A percentile compares a stretch with the other conserved stretches of the same genome.
Evolutionary conservation across 139 green algal genomes (phyloP).

Genomic region (Trebouxia sp.): DNA sequence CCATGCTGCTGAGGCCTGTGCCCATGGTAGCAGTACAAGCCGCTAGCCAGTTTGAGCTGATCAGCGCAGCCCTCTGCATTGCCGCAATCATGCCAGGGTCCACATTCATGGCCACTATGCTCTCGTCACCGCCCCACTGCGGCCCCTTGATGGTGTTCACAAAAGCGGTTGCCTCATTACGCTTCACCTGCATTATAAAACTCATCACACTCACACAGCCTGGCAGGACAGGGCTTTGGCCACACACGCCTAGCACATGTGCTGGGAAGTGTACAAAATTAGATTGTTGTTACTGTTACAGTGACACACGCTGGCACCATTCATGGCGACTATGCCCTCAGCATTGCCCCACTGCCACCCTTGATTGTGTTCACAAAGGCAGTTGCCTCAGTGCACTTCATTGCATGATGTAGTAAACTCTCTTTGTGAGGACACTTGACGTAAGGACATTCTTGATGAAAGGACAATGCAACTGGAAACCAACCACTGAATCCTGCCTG

Average conservation of each 20-base stretch:
- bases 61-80: not conserved
- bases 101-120: not conserved
- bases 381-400: not conserved
- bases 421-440: too few relatives aligned
- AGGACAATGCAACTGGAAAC: too few relatives aligned
- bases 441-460: too few relatives aligned
- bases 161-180: slow-evolving; percentile 9
- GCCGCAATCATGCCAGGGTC: slow-evolving; percentile 26
- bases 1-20: slow-evolving; percentile 11
- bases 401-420: too few relatives aligned
- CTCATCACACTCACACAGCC: not conserved
- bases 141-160: slow-evolving; percentile 5
- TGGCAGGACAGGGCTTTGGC: too few relatives aligned
- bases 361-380: not conserved
- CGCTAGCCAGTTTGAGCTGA: slow-evolving; percentile 3
- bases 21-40: slow-evolving; percentile 10
- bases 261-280: not conserved
- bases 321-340: too few relatives aligned
- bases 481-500: too few relatives aligned
- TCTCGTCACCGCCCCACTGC: slow-evolving; percentile 19
- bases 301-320: too few relatives aligned
- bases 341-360: not conserved
- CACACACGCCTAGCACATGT: too few relatives aligned
- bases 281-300: not conserved
- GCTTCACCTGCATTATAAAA: slow-evolving; percentile 16